Percentiles rank a stretch among this genome's conserved stretches.
Conservation (phyloP, 2,329 filamentous ascomycete species). For the Penicillium sp. region DNA sequence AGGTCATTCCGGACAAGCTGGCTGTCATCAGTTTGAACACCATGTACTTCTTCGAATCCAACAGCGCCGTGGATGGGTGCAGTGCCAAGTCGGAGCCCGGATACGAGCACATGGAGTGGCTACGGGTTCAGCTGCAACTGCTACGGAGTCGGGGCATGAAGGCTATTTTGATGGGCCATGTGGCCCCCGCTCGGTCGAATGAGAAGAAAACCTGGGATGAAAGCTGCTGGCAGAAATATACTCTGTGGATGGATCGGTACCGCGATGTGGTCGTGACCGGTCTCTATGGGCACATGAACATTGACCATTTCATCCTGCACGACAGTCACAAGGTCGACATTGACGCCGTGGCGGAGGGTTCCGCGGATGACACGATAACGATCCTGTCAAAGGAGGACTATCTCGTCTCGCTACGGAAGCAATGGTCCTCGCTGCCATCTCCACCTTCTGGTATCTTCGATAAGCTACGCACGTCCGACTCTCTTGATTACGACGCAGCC, state of each 20-base stretch:
- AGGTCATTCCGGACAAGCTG: constrained; percentile 84
- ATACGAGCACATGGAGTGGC: constrained; percentile 94
- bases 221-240: constrained; percentile 97
- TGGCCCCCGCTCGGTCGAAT: constrained; percentile 84
- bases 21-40: constrained; percentile 95
- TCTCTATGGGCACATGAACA: constrained; percentile 96
- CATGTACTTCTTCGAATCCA: constrained; percentile 93
- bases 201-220: constrained; percentile 93
- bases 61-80: constrained; percentile 93
- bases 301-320: constrained; percentile 94
- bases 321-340: constrained; percentile 79
- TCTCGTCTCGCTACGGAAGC: constrained; percentile 73
- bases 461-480: constrained; percentile 22
- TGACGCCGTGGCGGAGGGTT: constrained; percentile 37
- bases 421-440: constrained; percentile 78
- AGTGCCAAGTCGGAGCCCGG: constrained; percentile 79
- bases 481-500: constrained; percentile 15
- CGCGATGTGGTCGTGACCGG: constrained; percentile 83
- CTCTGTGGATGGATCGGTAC: constrained; percentile 86
- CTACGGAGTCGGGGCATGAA: constrained; percentile 87
- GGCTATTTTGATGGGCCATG: constrained; percentile 91
- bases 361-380: constrained; percentile 58
- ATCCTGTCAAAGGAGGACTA: constrained; percentile 77
- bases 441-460: constrained; percentile 43
- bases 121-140: constrained; percentile 84